These are phyloP conservation scores for Filobasidium floriforme DNA, from an alignment of 768 basidiomycete genomes.

Conservation along the genomic window DNA sequence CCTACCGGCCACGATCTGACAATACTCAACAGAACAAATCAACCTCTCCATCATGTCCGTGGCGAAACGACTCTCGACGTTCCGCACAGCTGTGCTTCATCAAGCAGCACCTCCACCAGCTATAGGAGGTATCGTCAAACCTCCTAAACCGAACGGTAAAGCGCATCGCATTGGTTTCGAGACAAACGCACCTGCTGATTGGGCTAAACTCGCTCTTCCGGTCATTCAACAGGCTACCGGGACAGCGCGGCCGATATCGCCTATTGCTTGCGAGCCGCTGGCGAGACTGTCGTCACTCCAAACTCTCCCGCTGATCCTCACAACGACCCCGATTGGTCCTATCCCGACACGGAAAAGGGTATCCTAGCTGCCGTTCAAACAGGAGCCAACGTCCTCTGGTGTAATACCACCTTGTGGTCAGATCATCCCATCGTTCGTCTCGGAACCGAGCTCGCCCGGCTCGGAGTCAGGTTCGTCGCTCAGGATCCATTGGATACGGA, in stretches of 20 bases:
- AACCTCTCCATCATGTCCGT: background rate
- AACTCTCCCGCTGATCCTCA: slow-evolving; percentile 13
- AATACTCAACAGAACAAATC: too few species aligned
- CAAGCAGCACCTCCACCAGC: slow-evolving; percentile 22
- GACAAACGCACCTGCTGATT: background rate
- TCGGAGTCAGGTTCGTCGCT: slow-evolving; percentile 27
- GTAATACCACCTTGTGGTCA: slow-evolving; percentile 34
- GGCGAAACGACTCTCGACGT: background rate
- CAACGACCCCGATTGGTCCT: slow-evolving; percentile 31
- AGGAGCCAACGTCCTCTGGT: slow-evolving; percentile 35
- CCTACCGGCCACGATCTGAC: too few species aligned
- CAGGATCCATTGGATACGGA: slow-evolving; percentile 29
- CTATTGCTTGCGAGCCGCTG: slow-evolving; percentile 23
- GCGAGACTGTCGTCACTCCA: slow-evolving; percentile 28
- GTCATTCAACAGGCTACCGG: slow-evolving; percentile 26
- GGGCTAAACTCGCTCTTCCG: background rate
- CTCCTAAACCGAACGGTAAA: slow-evolving; percentile 37
- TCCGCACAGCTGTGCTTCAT: slow-evolving; percentile 16
- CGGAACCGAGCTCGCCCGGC: background rate
- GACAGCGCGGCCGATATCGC: slow-evolving; percentile 37
- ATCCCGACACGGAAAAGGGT: slow-evolving; percentile 34
- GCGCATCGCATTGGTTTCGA: background rate
- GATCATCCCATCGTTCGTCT: slow-evolving; percentile 30
- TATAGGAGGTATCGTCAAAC: slow-evolving; percentile 36
- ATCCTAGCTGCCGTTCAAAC: slow-evolving; percentile 28